Evolutionary conservation across 1,139 yeast species (phyloP).

Genomic region (Blastobotrys elegans): DNA sequence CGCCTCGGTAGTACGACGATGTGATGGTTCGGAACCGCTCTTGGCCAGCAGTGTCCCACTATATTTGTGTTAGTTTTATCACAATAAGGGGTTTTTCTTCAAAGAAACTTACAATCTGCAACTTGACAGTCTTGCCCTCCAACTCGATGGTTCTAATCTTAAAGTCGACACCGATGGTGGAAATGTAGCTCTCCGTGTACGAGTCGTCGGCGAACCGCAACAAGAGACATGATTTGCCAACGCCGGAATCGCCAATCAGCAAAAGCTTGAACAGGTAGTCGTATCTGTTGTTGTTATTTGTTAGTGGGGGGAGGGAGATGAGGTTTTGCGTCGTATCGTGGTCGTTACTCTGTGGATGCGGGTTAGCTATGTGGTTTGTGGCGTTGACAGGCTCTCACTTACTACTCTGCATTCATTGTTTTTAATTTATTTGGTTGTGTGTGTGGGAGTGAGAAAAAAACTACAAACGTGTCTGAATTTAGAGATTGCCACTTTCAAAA

Average conservation of each 20-base stretch:
- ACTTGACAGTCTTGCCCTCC: slow-evolving; percentile 94
- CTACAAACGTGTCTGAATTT: too few species aligned
- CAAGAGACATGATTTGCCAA: slow-evolving; percentile 92
- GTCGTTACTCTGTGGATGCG: too few species aligned
- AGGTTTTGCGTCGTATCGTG: too few species aligned
- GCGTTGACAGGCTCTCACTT: slow-evolving; percentile 14
- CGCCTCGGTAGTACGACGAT: slow-evolving; percentile 97
- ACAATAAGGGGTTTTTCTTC: too few species aligned
- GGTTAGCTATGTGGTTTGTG: too few species aligned
- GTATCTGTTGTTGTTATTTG: slow-evolving; percentile 56
- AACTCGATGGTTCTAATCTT: slow-evolving; percentile 95
- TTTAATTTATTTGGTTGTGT: neutral
- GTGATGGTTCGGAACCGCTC: slow-evolving; percentile 97
- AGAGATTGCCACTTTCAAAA: too few species aligned
- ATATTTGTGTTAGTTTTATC: too few species aligned
- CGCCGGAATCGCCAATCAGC: slow-evolving; percentile 97
- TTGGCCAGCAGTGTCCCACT: slow-evolving; percentile 99
- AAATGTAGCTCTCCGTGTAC: slow-evolving; percentile 92
- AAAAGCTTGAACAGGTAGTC: slow-evolving; percentile 91
- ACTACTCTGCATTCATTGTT: slow-evolving; percentile 23
- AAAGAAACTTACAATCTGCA: slow-evolving; percentile 56
- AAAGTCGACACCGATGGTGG: slow-evolving; percentile 97
- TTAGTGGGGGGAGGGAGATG: too few species aligned
- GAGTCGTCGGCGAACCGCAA: slow-evolving; percentile 97
- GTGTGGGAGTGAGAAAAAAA: neutral